Evolutionary conservation across 306 rosid genomes (phyloP), one percentile per base, ranked within the genome.

Genomic region (Dryas octopetala): DNA sequence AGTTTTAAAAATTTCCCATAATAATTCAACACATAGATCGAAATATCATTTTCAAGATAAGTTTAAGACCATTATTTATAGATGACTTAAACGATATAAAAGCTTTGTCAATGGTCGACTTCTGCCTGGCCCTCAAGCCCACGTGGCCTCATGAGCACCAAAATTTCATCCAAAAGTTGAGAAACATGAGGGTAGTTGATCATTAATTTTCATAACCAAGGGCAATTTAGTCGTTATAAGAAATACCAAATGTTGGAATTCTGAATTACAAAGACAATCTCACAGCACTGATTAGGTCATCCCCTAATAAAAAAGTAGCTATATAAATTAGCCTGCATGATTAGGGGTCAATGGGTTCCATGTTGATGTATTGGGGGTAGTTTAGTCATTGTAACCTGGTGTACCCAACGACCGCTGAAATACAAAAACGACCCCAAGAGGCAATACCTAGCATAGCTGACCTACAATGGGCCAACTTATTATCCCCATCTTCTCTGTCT

Each of bases 401-500:
- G 60, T 74, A 43, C 41, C 79, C 66, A 75, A 66, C 65, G 46
- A 55, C 71, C 84, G 73, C 82, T 76, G 79, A 79, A 87, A 75
- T 83, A 84, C 85, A 80, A 82, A 74, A 80, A 71, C 40, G 73
- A 82, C 59, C 78, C 78, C 73, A 41, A 53, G 16, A 26, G 67
- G 7, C 79, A 80, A 54, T 72, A 23, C 23, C 23, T 23, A 45
- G 74, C 87, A 85, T 80, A 76, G 85, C 78, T 86, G 93, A 89
- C 90, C 90, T 75, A 89, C 92, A 81, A 68, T 78, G 92, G 92
- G 80, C 91, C 93, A 81, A 85, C 83, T 78, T 88, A 73, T 83
- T 82, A 83, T 89, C 91, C 73, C 84, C 89, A 63, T 71, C 81
- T 83, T 88, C 90, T 85, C 91, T 77, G 75, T 88, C 89, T 49